Conservation (phyloP, 208 protist genomes). For the Vickermania ingenoplastis region DNA sequence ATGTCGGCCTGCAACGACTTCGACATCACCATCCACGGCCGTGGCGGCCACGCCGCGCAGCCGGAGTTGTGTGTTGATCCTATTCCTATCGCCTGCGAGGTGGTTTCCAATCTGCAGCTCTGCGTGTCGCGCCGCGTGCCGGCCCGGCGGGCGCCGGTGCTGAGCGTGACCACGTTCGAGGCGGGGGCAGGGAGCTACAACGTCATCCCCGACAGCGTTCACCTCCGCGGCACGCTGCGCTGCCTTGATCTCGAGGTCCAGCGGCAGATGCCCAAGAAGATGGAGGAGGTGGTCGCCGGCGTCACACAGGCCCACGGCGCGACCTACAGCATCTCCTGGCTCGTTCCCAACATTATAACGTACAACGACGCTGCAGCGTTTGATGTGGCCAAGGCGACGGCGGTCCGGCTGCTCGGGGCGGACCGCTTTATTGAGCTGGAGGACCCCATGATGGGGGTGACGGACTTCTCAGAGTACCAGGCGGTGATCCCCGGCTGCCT, state of each 20-base stretch:
- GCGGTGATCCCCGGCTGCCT: conserved; percentile 60
- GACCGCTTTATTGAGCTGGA: conserved; percentile 31
- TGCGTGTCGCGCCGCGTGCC: conserved; percentile 46
- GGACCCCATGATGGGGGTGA: conserved; percentile 41
- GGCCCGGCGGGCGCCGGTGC: conserved; percentile 26
- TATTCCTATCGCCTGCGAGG: conserved; percentile 46
- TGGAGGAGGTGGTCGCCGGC: conserved; percentile 29
- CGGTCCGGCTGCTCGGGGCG: conserved; percentile 32
- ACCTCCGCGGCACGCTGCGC: conserved; percentile 42
- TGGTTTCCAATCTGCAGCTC: conserved; percentile 40
- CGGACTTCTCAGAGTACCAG: conserved; percentile 71
- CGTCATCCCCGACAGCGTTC: conserved; percentile 46
- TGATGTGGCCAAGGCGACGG: conserved; percentile 37
- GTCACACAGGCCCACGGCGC: conserved; percentile 39
- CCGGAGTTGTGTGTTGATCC: conserved; percentile 48
- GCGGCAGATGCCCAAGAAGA: conserved; percentile 19
- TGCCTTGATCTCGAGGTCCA: conserved; percentile 29
- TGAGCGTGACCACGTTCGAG: conserved; percentile 40
- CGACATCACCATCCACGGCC: conserved; percentile 36
- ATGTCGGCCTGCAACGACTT: conserved; percentile 29
- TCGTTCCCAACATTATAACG: conserved; percentile 76
- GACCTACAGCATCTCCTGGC: conserved; percentile 34
- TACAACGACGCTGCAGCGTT: conserved; percentile 69
- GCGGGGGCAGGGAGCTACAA: conserved; percentile 52
- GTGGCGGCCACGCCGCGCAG: conserved; percentile 46